Evolutionary conservation across 306 rosid genomes (phyloP).

Genomic region (Fragaria vesca): DNA sequence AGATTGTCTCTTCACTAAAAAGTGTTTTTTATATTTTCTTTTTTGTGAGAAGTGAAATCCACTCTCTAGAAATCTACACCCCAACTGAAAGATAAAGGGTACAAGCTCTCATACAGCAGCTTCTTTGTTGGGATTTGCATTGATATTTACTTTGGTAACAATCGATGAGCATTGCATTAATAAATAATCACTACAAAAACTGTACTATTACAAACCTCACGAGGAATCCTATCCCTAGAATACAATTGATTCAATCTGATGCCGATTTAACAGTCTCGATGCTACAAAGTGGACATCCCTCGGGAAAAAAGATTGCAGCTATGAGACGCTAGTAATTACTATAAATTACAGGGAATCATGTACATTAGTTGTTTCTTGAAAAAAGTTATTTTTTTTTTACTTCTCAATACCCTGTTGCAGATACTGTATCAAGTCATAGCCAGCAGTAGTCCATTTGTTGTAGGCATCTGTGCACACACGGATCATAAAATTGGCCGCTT

Average conservation of each 20-base stretch:
- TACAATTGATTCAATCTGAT: conserved; percentile 23
- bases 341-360: conserved; percentile 49
- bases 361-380: conserved; percentile 43
- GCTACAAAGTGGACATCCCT: conserved; percentile 21
- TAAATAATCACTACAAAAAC: conserved; percentile 19
- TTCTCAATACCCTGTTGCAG: conserved; percentile 99
- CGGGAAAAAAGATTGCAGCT: conserved; percentile 35
- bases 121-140: neutral
- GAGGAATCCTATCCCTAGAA: conserved; percentile 27
- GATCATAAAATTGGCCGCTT: conserved; percentile 97
- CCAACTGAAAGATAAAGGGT: no score
- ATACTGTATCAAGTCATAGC: conserved; percentile 94
- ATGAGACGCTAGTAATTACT: conserved; percentile 20
- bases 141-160: neutral
- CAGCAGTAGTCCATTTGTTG: conserved; percentile 99
- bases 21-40: no score
- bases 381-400: conserved; percentile 26
- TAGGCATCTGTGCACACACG: conserved; percentile 95
- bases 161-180: conserved; percentile 3
- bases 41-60: no score
- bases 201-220: conserved; percentile 36
- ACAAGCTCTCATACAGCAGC: no score
- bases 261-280: conserved; percentile 28
- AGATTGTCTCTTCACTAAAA: no score
- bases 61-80: no score